Percentiles rank a stretch among this genome's conserved stretches.
Evolutionary conservation across 2,329 filamentous ascomycete species (phyloP).

Genomic region (Trichophaea hybrida): DNA sequence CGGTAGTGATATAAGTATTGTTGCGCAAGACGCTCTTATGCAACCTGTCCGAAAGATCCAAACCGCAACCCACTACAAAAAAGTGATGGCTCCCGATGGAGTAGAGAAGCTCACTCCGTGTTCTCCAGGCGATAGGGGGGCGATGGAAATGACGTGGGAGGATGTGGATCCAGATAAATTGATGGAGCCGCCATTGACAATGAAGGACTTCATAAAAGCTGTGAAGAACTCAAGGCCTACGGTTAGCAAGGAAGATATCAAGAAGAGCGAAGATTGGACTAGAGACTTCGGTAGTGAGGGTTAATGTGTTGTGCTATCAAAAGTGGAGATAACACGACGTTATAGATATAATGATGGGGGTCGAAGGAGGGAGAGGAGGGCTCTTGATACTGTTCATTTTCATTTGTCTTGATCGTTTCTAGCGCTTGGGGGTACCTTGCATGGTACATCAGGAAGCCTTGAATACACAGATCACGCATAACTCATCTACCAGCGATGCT

Average conservation of each 20-base stretch:
- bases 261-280: constrained; percentile 81
- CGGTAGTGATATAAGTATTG: constrained; percentile 88
- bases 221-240: constrained; percentile 80
- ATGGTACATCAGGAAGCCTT: too few species aligned
- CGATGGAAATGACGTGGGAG: constrained; percentile 87
- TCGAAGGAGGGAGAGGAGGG: too few species aligned
- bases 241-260: constrained; percentile 73
- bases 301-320: not conserved
- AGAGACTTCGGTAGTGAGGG: constrained; percentile 50
- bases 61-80: constrained; percentile 94
- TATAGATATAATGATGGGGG: not conserved
- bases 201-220: constrained; percentile 89
- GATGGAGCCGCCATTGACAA: constrained; percentile 67
- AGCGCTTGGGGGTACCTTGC: not conserved
- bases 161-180: constrained; percentile 71
- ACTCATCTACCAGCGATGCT: too few species aligned
- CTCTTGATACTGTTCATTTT: not conserved
- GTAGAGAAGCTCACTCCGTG: constrained; percentile 67
- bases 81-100: constrained; percentile 63
- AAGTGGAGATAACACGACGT: not conserved
- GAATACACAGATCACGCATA: too few species aligned
- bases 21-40: constrained; percentile 93
- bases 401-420: not conserved
- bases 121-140: constrained; percentile 75
- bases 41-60: constrained; percentile 93